Base-by-base conservation (phyloP, 2,329 filamentous ascomycete genomes). In the Pyrenophora seminiperda region DNA sequence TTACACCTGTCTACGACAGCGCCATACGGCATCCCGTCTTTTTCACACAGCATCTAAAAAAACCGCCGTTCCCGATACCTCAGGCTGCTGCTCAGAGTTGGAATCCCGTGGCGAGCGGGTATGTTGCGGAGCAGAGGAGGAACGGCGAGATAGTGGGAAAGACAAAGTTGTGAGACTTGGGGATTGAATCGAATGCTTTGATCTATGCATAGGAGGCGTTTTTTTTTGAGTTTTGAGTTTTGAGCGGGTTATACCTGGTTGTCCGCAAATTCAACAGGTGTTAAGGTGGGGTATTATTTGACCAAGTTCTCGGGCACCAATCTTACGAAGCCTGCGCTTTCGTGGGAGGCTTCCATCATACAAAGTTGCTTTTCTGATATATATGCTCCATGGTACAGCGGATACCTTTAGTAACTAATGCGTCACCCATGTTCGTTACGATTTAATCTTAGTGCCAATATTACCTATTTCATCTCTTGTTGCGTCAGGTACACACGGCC, bases 11-110 rank as follows among this genome's bases (percentile, higher is more conserved):
- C 4, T 81, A 80, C 65, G 80, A 88, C 67, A 76, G 83, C 7
- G 83, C 88, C 1, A 78, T 77, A 31, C 76, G 83, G 19, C 89
- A 92, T 59, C 89, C 89, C 0, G 88, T 90, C 1, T 92, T 92
- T 74, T 91, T 91, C 74, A 88, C 87, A 0, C 77, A 83, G 22
- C 79, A 79, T 42, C 73, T 90, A 41, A 81, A 81, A 50, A 82
- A 80, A 61, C 78, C 81, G 2, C 81, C 84, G 4, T 75, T 79
- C 17, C 66, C 75, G 0, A 61, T 77, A 50, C 73, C 72, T 10
- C 56, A 70, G 13, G 53, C 62, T 24, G 62, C 66, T 10, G 70
- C 70, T 34, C 66, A 69, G 17, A 70, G 66, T 1, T 70, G 71
- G 53, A 77, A 62, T 58, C 77, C 77, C 4, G 76, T 75, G 2